Evolutionary conservation across 306 rosid species (phyloP), one percentile per base, ranked within the genome.

Genomic region (Inga leiocalycina): DNA sequence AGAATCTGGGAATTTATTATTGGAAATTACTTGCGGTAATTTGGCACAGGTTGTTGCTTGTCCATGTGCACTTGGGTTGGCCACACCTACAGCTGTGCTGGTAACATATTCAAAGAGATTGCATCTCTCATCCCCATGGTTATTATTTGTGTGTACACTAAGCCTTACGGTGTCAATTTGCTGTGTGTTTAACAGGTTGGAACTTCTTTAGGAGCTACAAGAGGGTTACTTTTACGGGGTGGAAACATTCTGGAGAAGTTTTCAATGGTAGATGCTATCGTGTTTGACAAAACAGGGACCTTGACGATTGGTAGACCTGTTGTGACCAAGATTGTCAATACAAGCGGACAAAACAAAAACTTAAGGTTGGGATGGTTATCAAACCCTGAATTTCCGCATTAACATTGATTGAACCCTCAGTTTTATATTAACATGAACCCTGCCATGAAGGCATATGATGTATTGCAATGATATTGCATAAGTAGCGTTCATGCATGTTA

Each of bases 51-150:
- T 95, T 77, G 86, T 95, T 83, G 99, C 99, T 84, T 95, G 99
- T 91, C 98, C 99, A 3, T 95, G 99, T 90, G 99, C 99, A 41
- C 97, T 95, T 80, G 99, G 99, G 83, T 90, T 95, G 75, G 99
- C 99, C 89, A 95, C 99, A 76, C 99, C 98, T 59, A 95, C 98
- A 71, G 99, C 99, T 83, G 94, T 95, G 86, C 97, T 95, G 98
- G 99, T 91, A 91, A 82, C 64, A 76, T 84, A 81, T 80, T 71
- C 87, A 56, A 13, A 72, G 46, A 85, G 52, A 57, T 49, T 71
- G 74, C 70, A 56, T 72, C 22, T 81, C 13, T 56, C 27, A 72
- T 57, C 79, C 61, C 81, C 34, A 45, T 80, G 39, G 49, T 74
- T 64, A 69, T 85, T 19, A 15, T 49, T 77, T 30, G 30, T 74